Percentiles rank a stretch among this genome's conserved stretches.
These are phyloP conservation scores for Tetrahymena malaccensis DNA, from an alignment of 73 alveolate species.

Conservation along the genomic window DNA sequence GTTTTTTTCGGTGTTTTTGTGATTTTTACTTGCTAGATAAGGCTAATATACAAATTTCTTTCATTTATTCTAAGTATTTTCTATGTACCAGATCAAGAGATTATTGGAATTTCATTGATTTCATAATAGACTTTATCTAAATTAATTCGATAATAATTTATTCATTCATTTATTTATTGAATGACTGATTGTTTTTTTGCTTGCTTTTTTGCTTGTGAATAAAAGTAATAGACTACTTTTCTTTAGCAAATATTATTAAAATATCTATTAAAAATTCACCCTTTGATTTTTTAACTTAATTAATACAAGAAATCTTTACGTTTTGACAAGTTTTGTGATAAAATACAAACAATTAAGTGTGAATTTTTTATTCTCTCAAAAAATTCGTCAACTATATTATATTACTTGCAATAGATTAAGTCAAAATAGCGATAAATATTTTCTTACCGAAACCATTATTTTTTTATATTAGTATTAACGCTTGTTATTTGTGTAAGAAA, in stretches of 20 bases:
- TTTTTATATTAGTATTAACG: too few relatives aligned
- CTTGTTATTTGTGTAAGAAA: too few relatives aligned
- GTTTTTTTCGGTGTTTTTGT: background rate
- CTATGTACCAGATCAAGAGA: background rate
- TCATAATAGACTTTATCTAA: background rate
- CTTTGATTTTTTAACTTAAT: background rate
- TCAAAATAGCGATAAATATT: too few relatives aligned
- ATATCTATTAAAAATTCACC: background rate
- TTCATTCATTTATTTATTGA: background rate
- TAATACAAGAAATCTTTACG: background rate
- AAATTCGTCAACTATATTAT: too few relatives aligned
- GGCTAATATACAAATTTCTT: background rate
- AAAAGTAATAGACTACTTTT: background rate
- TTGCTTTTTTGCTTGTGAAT: background rate
- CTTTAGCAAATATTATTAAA: background rate
- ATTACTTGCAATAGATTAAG: too few relatives aligned
- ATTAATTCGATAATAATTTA: background rate
- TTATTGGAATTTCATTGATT: background rate
- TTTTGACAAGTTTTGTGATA: background rate
- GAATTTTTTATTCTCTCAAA: background rate
- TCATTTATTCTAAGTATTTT: background rate
- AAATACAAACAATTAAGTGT: background rate
- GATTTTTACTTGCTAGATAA: background rate
- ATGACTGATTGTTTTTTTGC: too few relatives aligned
- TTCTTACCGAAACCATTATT: background rate